Evolutionary conservation across 163 green algal species (phyloP).

Genomic region (Coccomyxa subellipsoidea): DNA sequence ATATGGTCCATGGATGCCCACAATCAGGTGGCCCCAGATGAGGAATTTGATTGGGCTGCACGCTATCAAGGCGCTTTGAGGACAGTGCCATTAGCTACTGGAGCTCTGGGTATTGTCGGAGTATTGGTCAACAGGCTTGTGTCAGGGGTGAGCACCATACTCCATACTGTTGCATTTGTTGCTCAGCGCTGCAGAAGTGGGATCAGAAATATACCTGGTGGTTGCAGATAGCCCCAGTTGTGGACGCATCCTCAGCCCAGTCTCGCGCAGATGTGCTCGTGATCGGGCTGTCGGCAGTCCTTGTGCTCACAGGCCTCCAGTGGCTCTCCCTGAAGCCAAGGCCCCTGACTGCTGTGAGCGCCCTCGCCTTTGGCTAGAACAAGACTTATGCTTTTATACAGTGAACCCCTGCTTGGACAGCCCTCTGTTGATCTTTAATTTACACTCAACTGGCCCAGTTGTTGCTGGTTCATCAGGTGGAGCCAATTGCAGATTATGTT

Average conservation of each 20-base stretch:
- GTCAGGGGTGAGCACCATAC: constrained; percentile 50
- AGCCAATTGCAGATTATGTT: constrained; percentile 26
- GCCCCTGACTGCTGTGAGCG: not conserved
- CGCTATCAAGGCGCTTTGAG: constrained; percentile 30
- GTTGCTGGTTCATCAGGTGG: constrained; percentile 24
- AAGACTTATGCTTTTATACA: not conserved
- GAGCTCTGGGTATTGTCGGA: constrained; percentile 54
- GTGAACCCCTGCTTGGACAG: no score
- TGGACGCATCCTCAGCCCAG: constrained; percentile 75
- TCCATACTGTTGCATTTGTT: not conserved
- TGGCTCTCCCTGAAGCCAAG: constrained; percentile 63
- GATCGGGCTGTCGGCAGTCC: constrained; percentile 73
- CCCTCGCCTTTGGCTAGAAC: not conserved
- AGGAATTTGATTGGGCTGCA: constrained; percentile 14
- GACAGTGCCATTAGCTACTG: constrained; percentile 60
- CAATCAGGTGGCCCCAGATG: constrained; percentile 9
- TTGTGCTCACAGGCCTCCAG: constrained; percentile 80
- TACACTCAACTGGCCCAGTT: no score
- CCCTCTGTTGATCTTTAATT: no score
- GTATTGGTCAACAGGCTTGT: constrained; percentile 68
- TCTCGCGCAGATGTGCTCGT: constrained; percentile 77
- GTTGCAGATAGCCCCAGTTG: constrained; percentile 65
- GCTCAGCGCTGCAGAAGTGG: not conserved
- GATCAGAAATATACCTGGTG: not conserved
- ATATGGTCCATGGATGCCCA: no score